These are phyloP conservation scores for Mycena vulgaris DNA, from an alignment of 768 basidiomycete species.

Conservation along the genomic window DNA sequence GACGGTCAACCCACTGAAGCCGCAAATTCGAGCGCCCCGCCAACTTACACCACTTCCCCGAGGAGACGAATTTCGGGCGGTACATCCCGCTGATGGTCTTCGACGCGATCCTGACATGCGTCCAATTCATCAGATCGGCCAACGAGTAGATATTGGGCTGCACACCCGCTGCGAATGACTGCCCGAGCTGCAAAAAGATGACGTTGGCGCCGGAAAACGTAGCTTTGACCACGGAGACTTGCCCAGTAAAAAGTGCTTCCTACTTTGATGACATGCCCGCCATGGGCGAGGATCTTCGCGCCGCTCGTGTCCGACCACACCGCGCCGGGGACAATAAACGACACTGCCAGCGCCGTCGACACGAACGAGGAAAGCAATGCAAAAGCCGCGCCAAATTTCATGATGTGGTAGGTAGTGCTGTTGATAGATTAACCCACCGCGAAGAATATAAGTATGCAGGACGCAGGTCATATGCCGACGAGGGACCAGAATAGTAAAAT, in stretches of 20 bases:
- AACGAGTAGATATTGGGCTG: conserved; percentile 24
- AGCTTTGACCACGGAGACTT: not conserved
- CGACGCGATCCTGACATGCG: conserved; percentile 18
- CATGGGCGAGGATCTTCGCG: conserved; percentile 26
- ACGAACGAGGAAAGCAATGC: conserved; percentile 8
- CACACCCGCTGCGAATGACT: conserved; percentile 15
- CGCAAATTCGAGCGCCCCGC: not conserved
- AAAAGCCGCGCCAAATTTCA: conserved; percentile 25
- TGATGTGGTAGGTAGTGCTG: too few relatives aligned
- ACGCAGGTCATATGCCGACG: too few relatives aligned
- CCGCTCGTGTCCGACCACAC: conserved; percentile 34
- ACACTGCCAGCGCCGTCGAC: conserved; percentile 26
- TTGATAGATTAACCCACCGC: too few relatives aligned
- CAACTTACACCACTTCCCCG: conserved; percentile 39
- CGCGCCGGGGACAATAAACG: conserved; percentile 31
- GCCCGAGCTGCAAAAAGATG: conserved; percentile 20
- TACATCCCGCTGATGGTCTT: conserved; percentile 17
- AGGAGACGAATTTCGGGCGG: conserved; percentile 35
- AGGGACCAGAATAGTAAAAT: too few relatives aligned
- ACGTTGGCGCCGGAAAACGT: not conserved
- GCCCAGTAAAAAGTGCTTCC: conserved; percentile 29
- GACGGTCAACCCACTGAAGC: not conserved
- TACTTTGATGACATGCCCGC: conserved; percentile 31
- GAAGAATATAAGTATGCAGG: too few relatives aligned
- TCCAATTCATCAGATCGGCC: conserved; percentile 33